Conservation (phyloP, 2,329 filamentous ascomycete genomes). For the Berkeleyomyces rouxiae region DNA sequence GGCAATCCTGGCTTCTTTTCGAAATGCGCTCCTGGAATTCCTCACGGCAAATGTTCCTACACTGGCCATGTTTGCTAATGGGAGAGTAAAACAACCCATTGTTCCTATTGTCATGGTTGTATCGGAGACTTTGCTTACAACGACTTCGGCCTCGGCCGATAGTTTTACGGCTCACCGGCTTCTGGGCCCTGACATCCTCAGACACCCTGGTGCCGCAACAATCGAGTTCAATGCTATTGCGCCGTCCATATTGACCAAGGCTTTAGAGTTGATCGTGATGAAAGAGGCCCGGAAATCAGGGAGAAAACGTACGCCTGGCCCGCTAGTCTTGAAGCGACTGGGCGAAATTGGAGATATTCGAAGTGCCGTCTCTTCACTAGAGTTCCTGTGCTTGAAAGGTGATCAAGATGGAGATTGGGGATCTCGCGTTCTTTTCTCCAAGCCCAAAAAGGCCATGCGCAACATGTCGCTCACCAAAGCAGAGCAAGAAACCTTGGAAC, state of each 20-base stretch:
- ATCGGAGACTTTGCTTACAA: slow-evolving; percentile 77
- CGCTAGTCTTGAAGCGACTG: slow-evolving; percentile 58
- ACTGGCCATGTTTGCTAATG: slow-evolving; percentile 29
- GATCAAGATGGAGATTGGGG: slow-evolving; percentile 52
- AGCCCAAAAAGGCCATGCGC: slow-evolving; percentile 44
- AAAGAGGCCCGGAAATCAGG: slow-evolving; percentile 74
- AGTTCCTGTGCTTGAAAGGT: slow-evolving; percentile 78
- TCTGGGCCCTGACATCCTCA: slow-evolving; percentile 69
- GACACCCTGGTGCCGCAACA: slow-evolving; percentile 59
- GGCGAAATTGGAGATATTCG: slow-evolving; percentile 83
- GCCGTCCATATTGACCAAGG: slow-evolving; percentile 68
- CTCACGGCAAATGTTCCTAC: slow-evolving; percentile 50
- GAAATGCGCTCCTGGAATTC: slow-evolving; percentile 58
- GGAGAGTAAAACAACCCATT: slow-evolving; percentile 28
- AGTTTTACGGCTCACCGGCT: slow-evolving; percentile 86
- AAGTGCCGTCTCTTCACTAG: slow-evolving; percentile 78
- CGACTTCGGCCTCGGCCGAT: slow-evolving; percentile 68
- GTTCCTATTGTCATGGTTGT: slow-evolving; percentile 76
- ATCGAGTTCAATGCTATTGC: slow-evolving; percentile 93
- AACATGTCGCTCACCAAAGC: slow-evolving; percentile 51
- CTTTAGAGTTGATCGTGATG: slow-evolving; percentile 61
- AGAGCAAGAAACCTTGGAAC: slow-evolving; percentile 62
- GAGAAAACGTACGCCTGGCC: slow-evolving; percentile 58
- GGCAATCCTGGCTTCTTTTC: slow-evolving; percentile 50
- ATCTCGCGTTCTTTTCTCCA: slow-evolving; percentile 53